phyloP scores from a whole-genome alignment of 208 protist species.

The Angomonas deanei region DNA sequence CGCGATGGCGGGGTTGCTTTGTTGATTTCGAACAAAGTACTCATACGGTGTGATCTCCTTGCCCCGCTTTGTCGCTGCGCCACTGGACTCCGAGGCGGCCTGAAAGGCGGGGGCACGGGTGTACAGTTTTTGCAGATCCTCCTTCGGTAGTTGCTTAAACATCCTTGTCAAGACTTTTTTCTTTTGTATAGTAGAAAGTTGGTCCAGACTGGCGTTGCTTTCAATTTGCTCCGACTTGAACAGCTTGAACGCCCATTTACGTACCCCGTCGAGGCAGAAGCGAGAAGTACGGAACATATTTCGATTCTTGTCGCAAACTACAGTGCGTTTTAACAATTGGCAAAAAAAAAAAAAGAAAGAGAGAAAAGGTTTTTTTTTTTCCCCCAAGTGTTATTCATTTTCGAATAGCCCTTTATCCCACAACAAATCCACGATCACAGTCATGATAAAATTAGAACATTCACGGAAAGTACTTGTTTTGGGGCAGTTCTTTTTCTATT shows the following conservation, averaged over 20 bases:
- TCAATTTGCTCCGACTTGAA: constrained; percentile 48
- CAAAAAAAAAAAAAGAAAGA: constrained; percentile 9
- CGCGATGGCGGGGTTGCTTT: constrained; percentile 45
- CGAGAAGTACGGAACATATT: constrained; percentile 32
- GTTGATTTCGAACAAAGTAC: constrained; percentile 56
- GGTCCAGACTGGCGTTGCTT: constrained; percentile 29
- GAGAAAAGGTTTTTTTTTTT: too few relatives aligned
- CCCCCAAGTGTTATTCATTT: background rate
- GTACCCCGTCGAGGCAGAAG: too few relatives aligned
- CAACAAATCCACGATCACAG: too few relatives aligned
- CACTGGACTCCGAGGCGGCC: constrained; percentile 11
- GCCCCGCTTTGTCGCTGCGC: background rate
- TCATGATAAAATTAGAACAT: too few relatives aligned
- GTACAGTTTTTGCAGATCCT: constrained; percentile 25
- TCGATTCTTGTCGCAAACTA: background rate
- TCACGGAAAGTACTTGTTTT: too few relatives aligned
- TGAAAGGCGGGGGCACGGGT: constrained; percentile 21
- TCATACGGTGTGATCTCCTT: constrained; percentile 11
- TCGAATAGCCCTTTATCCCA: too few relatives aligned
- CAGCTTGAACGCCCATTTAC: constrained; percentile 38
- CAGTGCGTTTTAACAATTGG: background rate
- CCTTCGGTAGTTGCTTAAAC: constrained; percentile 37
- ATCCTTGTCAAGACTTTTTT: constrained; percentile 23
- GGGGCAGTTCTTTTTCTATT: too few relatives aligned
- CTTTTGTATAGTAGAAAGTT: constrained; percentile 31